Evolutionary conservation across 2,329 filamentous ascomycete genomes (phyloP), one percentile per base, ranked within the genome.

Genomic region (Periconia digitata): DNA sequence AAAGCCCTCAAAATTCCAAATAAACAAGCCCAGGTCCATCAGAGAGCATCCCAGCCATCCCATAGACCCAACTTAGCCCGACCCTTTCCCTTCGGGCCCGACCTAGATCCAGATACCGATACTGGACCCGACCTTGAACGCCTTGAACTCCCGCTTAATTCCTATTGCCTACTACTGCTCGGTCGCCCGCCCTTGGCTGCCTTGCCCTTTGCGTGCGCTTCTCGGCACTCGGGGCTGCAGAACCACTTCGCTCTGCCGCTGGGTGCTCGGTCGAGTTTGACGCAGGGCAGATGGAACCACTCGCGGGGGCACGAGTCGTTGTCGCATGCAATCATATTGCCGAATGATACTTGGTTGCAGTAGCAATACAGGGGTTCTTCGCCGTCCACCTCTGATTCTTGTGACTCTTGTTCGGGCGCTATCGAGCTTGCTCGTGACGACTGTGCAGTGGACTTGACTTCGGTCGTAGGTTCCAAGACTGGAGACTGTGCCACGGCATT

Each of bases 281-380:
- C 82, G 58, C 84, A 86, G 35, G 78, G 80, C 66, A 85, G 77
- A 73, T 86, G 84, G 67, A 86, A 86, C 84, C 84, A 86, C 64
- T 86, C 83, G 53, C 81, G 79, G 12, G 79, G 77, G 69, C 84
- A 86, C 47, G 77, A 74, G 32, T 84, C 81, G 62, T 86, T 85
- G 65, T 86, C 84, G 60, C 84, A 86, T 12, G 82, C 84, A 35
- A 86, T 80, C 84, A 86, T 86, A 60, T 85, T 81, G 16, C 84
- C 84, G 61, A 85, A 85, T 54, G 78, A 82, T 32, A 85, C 83
- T 53, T 81, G 80, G 42, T 83, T 82, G 62, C 84, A 86, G 55
- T 83, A 84, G 69, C 84, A 86, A 63, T 86, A 86, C 35, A 82
- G 79, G 51, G 81, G 81, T 52, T 83, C 81, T 24, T 66, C 71